These are phyloP conservation scores for Arthrobotrys iridis DNA, from an alignment of 2,329 filamentous ascomycete species.

Conservation along the genomic window DNA sequence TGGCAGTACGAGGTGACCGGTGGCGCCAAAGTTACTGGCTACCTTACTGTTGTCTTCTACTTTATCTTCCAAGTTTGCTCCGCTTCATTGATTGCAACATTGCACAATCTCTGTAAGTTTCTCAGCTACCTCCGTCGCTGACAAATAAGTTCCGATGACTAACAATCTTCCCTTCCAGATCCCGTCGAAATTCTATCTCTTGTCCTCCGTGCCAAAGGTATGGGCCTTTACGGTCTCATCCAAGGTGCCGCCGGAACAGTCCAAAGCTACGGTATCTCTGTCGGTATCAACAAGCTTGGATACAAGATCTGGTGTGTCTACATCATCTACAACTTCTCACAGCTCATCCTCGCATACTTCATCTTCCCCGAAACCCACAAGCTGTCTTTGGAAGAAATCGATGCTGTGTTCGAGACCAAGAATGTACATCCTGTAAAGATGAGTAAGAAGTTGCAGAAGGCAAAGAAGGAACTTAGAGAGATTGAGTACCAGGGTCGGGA, in stretches of 20 bases:
- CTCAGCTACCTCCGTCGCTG: background rate
- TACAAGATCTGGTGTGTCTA: conserved; percentile 68
- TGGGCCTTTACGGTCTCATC: conserved; percentile 64
- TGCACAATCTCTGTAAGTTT: conserved; percentile 63
- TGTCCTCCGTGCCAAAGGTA: conserved; percentile 64
- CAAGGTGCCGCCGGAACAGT: conserved; percentile 64
- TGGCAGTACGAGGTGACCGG: conserved; percentile 63
- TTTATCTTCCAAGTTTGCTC: conserved; percentile 66
- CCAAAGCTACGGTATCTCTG: conserved; percentile 65
- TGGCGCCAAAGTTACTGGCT: conserved; percentile 60
- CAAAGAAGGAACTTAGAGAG: conserved; percentile 60
- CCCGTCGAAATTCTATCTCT: conserved; percentile 64
- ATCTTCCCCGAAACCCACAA: conserved; percentile 67
- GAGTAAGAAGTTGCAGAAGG: conserved; percentile 62
- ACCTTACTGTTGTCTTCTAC: conserved; percentile 64
- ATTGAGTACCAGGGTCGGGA: conserved; percentile 45
- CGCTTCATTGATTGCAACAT: conserved; percentile 64
- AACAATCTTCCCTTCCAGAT: conserved; percentile 55
- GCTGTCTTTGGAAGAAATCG: conserved; percentile 68
- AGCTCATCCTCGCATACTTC: conserved; percentile 65
- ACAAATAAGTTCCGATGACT: background rate
- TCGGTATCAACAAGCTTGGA: conserved; percentile 64
- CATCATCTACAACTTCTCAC: conserved; percentile 65
- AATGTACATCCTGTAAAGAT: conserved; percentile 64
- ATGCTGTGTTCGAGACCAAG: conserved; percentile 68